A percentile compares a stretch with the other conserved stretches of the same genome.
Evolutionary conservation across 2,329 filamentous ascomycete genomes (phyloP).

Genomic region (Penicillium sp.): DNA sequence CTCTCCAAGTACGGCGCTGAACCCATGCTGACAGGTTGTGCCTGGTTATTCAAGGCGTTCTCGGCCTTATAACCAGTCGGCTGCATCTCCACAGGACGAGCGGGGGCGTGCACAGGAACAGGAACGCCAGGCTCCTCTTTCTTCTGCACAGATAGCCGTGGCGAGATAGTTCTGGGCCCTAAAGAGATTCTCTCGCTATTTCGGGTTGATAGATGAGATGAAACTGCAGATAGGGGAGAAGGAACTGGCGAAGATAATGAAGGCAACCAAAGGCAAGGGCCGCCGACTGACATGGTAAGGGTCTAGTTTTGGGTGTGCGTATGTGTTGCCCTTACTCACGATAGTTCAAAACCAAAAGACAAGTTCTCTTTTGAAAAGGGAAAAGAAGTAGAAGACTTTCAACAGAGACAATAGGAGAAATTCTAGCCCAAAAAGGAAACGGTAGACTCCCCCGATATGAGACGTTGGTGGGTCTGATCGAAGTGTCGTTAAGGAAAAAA

Average conservation of each 20-base stretch:
- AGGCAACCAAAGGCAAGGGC: conserved; percentile 31
- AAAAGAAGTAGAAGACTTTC: not conserved
- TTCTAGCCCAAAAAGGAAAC: conserved; percentile 6
- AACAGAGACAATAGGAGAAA: conserved; percentile 5
- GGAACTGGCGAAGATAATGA: conserved; percentile 26
- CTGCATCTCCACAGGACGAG: conserved; percentile 22
- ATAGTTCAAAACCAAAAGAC: conserved; percentile 1
- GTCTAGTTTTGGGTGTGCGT: conserved; percentile 1
- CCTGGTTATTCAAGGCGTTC: conserved; percentile 20
- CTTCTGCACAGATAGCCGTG: conserved; percentile 17
- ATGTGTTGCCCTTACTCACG: conserved; percentile 4
- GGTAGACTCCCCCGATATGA: conserved; percentile 16
- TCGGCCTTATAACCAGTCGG: conserved; percentile 22
- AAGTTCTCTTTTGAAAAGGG: not conserved
- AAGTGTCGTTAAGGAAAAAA: conserved; percentile 19
- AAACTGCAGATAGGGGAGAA: conserved; percentile 26
- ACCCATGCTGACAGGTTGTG: conserved; percentile 7
- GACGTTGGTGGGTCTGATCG: conserved; percentile 24
- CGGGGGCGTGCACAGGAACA: conserved; percentile 3
- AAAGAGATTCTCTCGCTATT: conserved; percentile 21
- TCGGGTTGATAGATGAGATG: conserved; percentile 23
- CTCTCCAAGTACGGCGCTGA: conserved; percentile 14
- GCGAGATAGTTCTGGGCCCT: conserved; percentile 16
- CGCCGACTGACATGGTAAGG: conserved; percentile 32
- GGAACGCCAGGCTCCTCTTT: conserved; percentile 17